phyloP scores from a whole-genome alignment of 2,329 filamentous ascomycete genomes.

The Ceratocystis alfenasii region DNA sequence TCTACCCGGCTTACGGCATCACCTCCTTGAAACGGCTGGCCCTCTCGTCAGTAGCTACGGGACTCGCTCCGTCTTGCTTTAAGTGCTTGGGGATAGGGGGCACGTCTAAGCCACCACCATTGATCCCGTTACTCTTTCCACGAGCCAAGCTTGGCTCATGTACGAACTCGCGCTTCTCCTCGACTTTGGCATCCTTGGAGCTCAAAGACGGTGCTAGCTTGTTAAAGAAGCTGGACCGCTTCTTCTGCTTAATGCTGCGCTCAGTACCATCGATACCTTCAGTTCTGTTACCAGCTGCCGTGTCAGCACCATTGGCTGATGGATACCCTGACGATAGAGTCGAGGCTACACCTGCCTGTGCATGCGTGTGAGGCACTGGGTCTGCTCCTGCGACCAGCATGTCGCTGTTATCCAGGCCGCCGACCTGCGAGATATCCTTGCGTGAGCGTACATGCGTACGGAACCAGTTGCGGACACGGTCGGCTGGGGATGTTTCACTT shows the following conservation, averaged over 20 bases:
- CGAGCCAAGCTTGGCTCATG: slow-evolving; percentile 10
- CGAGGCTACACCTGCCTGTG: not conserved
- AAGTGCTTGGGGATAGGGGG: not conserved
- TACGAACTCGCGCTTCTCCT: slow-evolving; percentile 18
- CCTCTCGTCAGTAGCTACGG: slow-evolving; percentile 3
- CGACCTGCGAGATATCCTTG: slow-evolving; percentile 16
- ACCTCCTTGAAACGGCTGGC: slow-evolving; percentile 19
- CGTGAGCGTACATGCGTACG: slow-evolving; percentile 14
- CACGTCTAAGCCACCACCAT: not conserved
- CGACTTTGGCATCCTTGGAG: slow-evolving; percentile 8
- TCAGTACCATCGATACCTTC: not conserved
- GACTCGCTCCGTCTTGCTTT: not conserved
- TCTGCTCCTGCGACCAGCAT: slow-evolving; percentile 13
- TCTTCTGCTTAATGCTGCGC: slow-evolving; percentile 13
- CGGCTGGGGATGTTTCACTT: slow-evolving; percentile 14
- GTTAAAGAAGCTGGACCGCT: slow-evolving; percentile 16
- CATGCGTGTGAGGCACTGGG: slow-evolving; percentile 1
- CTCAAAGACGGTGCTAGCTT: slow-evolving; percentile 12
- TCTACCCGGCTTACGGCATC: slow-evolving; percentile 5
- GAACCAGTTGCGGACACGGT: slow-evolving; percentile 19
- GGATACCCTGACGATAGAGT: too few relatives aligned
- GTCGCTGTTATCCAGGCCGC: slow-evolving; percentile 17
- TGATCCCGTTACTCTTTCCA: not conserved
- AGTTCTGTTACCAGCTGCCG: not conserved
- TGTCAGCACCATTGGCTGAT: not conserved